Evolutionary conservation across 2,329 filamentous ascomycete species (phyloP), one percentile per base, ranked within the genome.

Genomic region (Nemania abortiva): DNA sequence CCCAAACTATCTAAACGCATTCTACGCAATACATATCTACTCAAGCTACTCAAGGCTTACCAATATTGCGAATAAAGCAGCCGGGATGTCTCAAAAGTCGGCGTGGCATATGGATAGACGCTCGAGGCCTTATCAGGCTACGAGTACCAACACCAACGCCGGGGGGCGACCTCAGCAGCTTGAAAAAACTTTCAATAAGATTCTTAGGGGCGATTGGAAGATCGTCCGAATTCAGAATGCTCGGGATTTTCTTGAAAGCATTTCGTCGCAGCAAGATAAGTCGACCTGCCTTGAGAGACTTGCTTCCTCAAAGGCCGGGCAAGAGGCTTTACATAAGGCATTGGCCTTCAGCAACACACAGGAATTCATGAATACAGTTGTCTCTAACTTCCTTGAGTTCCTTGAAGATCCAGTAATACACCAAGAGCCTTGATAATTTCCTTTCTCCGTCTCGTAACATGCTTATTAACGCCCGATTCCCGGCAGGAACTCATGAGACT

Each of bases 231-330:
- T 10, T 15, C 27, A 49, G 11, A 50, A 49, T 50, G 59, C 65
- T 20, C 54, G 29, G 13, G 59, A 63, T 15, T 63, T 67, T 18
- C 59, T 67, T 29, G 47, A 63, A n/a, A 63, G 59, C 27, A 63
- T 63, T 20, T n/a, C 15, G 6, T 57, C 49, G 31, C 59, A 67
- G 29, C 24, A 63, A 50, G 54, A 67, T 31, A 63, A 63, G 54
- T 49, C 54, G 2, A 39, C 59, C 6, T 67, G 65, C 29, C 37
- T 67, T 2, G 65, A 67, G 37, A 63, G 60, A 27, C 60, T 59
- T 5, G 54, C 59, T 29, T 63, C 65, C 37, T 67, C 54, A 1
- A 54, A 63, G 22, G 7, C 34, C 6, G 65, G 59, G 10, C 59
- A 59, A 27, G 59, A 67, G 4, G 65, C 65, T 31, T 39, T 63